These are phyloP conservation scores for Colletotrichum lupini DNA, from an alignment of 2,329 filamentous ascomycete species.

Conservation along the genomic window DNA sequence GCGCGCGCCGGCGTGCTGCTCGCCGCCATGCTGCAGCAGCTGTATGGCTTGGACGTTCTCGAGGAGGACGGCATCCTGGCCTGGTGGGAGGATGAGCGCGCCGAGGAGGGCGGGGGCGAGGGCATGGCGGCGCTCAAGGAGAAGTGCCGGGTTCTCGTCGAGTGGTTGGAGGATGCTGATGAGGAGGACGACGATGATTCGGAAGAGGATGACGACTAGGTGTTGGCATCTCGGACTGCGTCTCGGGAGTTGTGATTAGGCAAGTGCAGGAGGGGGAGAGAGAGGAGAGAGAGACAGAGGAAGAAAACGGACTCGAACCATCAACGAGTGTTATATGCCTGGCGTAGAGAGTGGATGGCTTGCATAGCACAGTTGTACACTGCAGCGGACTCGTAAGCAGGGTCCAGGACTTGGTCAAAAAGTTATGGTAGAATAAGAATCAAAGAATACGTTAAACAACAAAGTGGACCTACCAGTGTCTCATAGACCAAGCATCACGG, in stretches of 20 bases:
- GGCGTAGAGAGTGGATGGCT: neutral
- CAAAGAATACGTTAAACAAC: neutral
- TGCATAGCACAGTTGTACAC: neutral
- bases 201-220: constrained; percentile 44
- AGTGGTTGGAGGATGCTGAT: constrained; percentile 83
- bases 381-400: neutral
- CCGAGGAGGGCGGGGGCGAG: constrained; percentile 73
- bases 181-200: constrained; percentile 75
- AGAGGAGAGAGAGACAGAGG: neutral
- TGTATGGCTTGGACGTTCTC: constrained; percentile 85
- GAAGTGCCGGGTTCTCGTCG: constrained; percentile 82
- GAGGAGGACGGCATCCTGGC: constrained; percentile 89
- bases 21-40: constrained; percentile 81
- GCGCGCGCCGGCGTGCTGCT: constrained; percentile 71
- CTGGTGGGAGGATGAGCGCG: constrained; percentile 86
- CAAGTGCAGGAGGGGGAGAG: too few relatives aligned
- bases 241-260: neutral
- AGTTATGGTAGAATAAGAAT: neutral
- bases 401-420: neutral
- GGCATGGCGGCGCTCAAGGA: constrained; percentile 77
- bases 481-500: too few relatives aligned
- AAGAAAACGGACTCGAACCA: neutral
- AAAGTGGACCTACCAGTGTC: too few relatives aligned
- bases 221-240: constrained; percentile 10
- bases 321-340: too few relatives aligned